Evolutionary conservation across 495 filamentous ascomycete genomes (phyloP), one percentile per base, ranked within the genome.

Genomic region (Articulospora tetracladia): DNA sequence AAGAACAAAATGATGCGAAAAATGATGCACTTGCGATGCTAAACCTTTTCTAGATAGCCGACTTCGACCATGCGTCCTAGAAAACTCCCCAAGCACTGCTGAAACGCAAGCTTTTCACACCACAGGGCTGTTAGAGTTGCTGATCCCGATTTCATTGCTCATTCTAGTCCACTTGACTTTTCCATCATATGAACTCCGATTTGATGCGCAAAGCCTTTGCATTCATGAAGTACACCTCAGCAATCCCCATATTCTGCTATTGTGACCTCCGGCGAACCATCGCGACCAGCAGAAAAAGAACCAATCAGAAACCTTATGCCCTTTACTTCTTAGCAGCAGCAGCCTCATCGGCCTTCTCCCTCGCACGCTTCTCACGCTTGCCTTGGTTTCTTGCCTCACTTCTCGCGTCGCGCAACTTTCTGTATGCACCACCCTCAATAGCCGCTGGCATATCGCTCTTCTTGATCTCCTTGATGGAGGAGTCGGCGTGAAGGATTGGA

Each of bases 261-360:
- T 58, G 66, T 68, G 59, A 49, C 62, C 59, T 34, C 39, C 66
- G 65, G 7, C 55, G 53, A 64, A 55, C 62, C 66, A 36, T 59
- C 56, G 61, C 55, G 62, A 60, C 46, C 50, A 57, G 54, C 50
- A 51, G 4, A 57, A 53, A 64, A 68, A 59, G 19, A 68, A 50
- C 62, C 57, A 68, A 57, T 57, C 59, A 22, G 32, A 22, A 63
- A 58, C 25, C 62, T 55, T 32, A 32, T 56, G 62, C 59, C 63
- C 54, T 65, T 63, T 65, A 97, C 89, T 98, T 97, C 84, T 86
- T 86, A 71, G 86, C 86, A 69, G 86, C 85, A 74, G 83, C 82
- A 61, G 87, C 90, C 78, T 95, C 95, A 57, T 92, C 89, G 68
- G 89, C 91, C 89, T 96, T 97, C 60, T 86, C 89, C 85, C 87